phyloP scores from a whole-genome alignment of 2,329 filamentous ascomycete genomes.

The Phaeosphaeria sp. region DNA sequence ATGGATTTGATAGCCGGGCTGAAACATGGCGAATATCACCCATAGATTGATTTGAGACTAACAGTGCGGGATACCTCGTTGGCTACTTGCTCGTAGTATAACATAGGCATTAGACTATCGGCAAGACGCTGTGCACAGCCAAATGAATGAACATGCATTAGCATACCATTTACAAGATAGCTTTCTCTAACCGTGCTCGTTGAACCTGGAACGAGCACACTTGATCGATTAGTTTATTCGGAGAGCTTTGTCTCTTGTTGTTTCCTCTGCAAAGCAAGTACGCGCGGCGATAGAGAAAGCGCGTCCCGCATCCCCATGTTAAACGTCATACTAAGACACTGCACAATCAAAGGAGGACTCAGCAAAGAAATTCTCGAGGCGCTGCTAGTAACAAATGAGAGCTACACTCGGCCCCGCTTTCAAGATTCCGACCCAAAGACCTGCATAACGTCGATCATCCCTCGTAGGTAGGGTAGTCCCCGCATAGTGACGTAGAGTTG shows the following conservation, averaged over 20 bases:
- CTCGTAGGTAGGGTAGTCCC: not conserved
- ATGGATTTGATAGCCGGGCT: not conserved
- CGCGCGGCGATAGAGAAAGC: not conserved
- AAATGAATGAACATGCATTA: not conserved
- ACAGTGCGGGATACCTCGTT: not conserved
- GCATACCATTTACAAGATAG: not conserved
- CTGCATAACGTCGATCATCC: not conserved
- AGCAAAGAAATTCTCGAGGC: not conserved
- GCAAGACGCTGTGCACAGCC: not conserved
- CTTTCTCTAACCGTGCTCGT: too few species aligned
- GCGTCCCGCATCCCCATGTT: not conserved
- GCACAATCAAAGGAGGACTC: too few species aligned
- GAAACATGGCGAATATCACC: not conserved
- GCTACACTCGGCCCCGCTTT: not conserved
- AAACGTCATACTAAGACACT: not conserved
- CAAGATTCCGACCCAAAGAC: not conserved
- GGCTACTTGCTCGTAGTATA: too few species aligned
- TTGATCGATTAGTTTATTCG: too few species aligned
- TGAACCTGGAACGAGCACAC: too few species aligned
- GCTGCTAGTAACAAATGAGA: not conserved
- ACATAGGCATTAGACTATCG: too few species aligned
- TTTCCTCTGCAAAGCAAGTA: not conserved
- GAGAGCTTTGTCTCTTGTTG: too few species aligned
- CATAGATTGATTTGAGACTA: not conserved
- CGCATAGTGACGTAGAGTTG: not conserved